Percentiles rank a stretch among this genome's conserved stretches.
phyloP scores from a whole-genome alignment of 2,329 filamentous ascomycete species.

The Aspergillus floridensis region DNA sequence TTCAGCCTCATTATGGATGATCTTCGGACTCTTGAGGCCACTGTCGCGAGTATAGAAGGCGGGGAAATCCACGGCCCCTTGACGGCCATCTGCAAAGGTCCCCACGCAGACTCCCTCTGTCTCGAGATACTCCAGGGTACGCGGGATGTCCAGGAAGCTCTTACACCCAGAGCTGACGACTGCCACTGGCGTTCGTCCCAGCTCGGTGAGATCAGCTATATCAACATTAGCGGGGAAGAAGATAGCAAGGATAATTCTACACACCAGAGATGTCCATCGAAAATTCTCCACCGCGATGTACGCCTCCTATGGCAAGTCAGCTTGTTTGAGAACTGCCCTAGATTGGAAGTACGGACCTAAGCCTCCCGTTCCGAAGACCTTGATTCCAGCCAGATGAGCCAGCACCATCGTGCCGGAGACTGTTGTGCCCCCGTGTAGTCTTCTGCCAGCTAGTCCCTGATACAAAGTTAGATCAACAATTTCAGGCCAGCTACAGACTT shows the following conservation, averaged over 20 bases:
- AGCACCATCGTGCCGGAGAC: conserved; percentile 91
- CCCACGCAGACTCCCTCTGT: conserved; percentile 73
- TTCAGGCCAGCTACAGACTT: neutral
- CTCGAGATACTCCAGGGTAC: conserved; percentile 79
- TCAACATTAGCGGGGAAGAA: conserved; percentile 1
- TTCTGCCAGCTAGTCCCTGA: conserved; percentile 63
- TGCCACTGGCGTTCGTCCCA: conserved; percentile 82
- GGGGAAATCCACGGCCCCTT: conserved; percentile 75
- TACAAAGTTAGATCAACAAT: conserved; percentile 1
- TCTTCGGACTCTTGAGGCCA: conserved; percentile 72
- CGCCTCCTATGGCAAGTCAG: conserved; percentile 58
- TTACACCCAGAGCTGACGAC: conserved; percentile 92
- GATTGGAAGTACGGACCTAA: conserved; percentile 53
- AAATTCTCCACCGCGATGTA: conserved; percentile 82
- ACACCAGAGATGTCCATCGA: conserved; percentile 80
- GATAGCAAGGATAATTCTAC: neutral
- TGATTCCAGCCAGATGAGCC: conserved; percentile 80
- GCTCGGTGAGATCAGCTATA: conserved; percentile 81
- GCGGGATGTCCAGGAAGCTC: conserved; percentile 87
- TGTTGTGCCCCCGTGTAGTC: conserved; percentile 84
- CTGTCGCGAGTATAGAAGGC: conserved; percentile 92
- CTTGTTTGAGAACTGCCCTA: neutral
- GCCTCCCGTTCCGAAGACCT: conserved; percentile 90
- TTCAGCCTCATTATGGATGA: conserved; percentile 71
- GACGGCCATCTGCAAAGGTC: conserved; percentile 82